These are phyloP conservation scores for Tolypocladium ophioglossoides DNA, from an alignment of 2,329 filamentous ascomycete genomes.

Conservation along the genomic window DNA sequence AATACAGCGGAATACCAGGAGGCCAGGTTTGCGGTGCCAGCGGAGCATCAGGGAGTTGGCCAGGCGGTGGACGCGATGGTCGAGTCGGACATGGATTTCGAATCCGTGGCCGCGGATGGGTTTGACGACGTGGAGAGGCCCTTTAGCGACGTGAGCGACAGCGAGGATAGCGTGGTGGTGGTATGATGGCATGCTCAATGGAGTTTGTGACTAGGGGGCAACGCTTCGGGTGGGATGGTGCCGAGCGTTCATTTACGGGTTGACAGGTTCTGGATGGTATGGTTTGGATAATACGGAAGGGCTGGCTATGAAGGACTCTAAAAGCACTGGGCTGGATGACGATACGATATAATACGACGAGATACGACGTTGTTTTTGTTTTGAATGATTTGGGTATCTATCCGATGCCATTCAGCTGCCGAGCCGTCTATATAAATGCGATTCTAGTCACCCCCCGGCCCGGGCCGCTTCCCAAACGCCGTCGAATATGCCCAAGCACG, in stretches of 20 bases:
- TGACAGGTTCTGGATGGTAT: background rate
- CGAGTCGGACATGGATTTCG: slow-evolving; percentile 7
- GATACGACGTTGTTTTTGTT: background rate
- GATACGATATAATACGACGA: background rate
- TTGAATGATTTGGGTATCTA: background rate
- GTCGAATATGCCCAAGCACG: background rate
- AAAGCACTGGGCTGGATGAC: background rate
- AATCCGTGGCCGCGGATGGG: background rate
- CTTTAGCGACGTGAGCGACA: slow-evolving; percentile 5
- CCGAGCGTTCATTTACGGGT: too few species aligned
- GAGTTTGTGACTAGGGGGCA: background rate
- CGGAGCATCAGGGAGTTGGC: slow-evolving; percentile 15
- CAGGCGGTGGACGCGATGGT: slow-evolving; percentile 13
- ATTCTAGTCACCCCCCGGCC: background rate
- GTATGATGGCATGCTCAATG: background rate
- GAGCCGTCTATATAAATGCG: background rate
- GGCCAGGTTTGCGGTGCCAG: slow-evolving; percentile 23
- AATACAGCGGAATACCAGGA: slow-evolving; percentile 20
- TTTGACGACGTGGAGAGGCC: slow-evolving; percentile 1
- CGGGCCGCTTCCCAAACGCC: background rate
- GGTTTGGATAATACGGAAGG: background rate
- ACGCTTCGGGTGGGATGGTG: too few species aligned
- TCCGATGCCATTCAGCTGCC: background rate
- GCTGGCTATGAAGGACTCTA: background rate
- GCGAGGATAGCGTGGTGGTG: slow-evolving; percentile 6